These are phyloP conservation scores for Ceratopteris richardii DNA, from an alignment of 75 land plant genomes.

Conservation along the genomic window DNA sequence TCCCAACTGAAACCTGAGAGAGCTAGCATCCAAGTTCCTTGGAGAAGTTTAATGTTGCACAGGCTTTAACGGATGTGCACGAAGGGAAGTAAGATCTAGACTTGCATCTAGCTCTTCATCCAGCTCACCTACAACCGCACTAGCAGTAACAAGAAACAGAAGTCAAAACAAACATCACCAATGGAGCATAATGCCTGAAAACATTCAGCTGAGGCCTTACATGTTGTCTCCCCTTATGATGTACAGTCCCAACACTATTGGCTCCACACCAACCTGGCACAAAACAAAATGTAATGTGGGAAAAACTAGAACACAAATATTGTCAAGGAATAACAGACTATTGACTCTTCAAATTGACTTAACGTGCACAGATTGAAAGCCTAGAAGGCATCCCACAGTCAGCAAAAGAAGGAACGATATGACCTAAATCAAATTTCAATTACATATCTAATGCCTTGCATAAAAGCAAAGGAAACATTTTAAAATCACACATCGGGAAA, in stretches of 20 bases:
- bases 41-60: slow-evolving; percentile 79
- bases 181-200: background rate
- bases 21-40: too few species aligned
- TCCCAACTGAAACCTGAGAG: too few species aligned
- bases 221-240: slow-evolving; percentile 99
- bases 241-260: slow-evolving; percentile 86
- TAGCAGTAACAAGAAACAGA: slow-evolving; percentile 14
- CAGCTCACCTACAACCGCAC: slow-evolving; percentile 91
- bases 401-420: background rate
- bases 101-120: slow-evolving; percentile 86
- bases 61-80: slow-evolving; percentile 94
- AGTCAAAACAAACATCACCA: background rate
- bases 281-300: slow-evolving; percentile 4
- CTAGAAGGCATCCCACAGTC: too few species aligned
- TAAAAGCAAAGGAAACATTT: slow-evolving; percentile 8
- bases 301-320: too few species aligned
- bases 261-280: slow-evolving; percentile 95
- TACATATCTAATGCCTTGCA: too few species aligned
- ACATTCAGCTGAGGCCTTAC: slow-evolving; percentile 30
- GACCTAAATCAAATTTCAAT: background rate
- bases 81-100: slow-evolving; percentile 57
- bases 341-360: too few species aligned
- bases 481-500: too few species aligned
- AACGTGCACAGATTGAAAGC: too few species aligned
- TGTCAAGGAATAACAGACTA: too few species aligned